Evolutionary conservation across 495 filamentous ascomycete genomes (phyloP).

Genomic region (Xanthoparmelia taractica): DNA sequence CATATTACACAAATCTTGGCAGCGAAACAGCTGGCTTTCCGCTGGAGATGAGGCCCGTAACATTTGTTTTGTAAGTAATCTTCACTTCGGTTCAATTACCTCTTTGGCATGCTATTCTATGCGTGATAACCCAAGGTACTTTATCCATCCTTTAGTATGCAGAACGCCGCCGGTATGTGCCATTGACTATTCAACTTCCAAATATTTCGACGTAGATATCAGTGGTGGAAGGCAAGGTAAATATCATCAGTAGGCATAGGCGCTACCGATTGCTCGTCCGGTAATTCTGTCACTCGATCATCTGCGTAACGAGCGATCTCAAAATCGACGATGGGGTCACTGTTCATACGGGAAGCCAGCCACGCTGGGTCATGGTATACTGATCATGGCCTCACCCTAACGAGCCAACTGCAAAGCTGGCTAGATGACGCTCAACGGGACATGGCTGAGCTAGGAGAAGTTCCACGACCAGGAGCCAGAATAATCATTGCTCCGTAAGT

Average conservation of each 20-base stretch:
- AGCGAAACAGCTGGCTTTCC: no score
- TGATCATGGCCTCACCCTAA: conserved; percentile 48
- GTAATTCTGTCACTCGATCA: neutral
- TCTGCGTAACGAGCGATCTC: neutral
- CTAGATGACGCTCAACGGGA: conserved; percentile 61
- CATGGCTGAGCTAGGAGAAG: conserved; percentile 46
- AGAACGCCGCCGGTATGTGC: no score
- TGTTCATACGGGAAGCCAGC: conserved; percentile 57
- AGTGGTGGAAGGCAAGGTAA: neutral
- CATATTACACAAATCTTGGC: no score
- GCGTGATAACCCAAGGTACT: neutral
- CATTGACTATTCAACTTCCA: no score
- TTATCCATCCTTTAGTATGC: no score
- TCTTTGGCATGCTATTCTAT: neutral
- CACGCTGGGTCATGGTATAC: conserved; percentile 87
- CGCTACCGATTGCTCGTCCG: neutral
- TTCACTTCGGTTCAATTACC: neutral
- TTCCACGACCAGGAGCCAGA: conserved; percentile 72
- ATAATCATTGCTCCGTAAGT: conserved; percentile 95
- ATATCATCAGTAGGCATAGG: neutral
- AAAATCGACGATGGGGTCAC: conserved; percentile 23
- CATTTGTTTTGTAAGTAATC: no score
- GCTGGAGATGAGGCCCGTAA: no score
- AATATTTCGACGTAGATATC: no score
- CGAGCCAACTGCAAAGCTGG: conserved; percentile 68